These are phyloP conservation scores for Gossypium bickii DNA, from an alignment of 345 rosid species.

Conservation along the genomic window DNA sequence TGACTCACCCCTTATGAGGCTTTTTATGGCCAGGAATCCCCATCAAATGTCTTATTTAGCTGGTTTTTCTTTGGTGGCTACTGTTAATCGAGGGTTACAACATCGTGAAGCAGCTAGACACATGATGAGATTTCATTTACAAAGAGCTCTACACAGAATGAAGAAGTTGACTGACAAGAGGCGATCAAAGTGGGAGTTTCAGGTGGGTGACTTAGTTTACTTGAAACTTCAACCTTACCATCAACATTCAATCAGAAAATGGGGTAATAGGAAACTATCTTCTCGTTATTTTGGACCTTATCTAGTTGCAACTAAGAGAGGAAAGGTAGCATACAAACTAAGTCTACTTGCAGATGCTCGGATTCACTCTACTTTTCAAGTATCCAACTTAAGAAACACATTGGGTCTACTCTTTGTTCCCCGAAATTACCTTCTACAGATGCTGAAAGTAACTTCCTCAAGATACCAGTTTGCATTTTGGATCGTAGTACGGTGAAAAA, in stretches of 20 bases:
- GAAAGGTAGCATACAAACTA: background rate
- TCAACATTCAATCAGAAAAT: no score
- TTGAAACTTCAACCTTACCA: background rate
- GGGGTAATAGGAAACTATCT: background rate
- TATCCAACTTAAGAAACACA: background rate
- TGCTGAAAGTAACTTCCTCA: no score
- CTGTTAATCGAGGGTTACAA: background rate
- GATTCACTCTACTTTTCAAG: background rate
- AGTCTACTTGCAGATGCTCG: background rate
- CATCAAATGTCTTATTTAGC: background rate
- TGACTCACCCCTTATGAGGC: background rate
- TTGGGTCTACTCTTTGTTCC: background rate
- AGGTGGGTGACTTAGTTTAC: background rate
- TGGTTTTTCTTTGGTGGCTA: accelerated
- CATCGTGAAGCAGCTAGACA: background rate
- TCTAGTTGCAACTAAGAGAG: background rate
- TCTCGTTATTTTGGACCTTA: background rate
- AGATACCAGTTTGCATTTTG: background rate
- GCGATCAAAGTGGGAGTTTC: background rate
- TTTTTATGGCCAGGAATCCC: background rate
- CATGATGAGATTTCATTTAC: background rate
- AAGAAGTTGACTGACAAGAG: no score
- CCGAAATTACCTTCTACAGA: background rate
- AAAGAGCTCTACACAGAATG: background rate
- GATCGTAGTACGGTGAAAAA: background rate